Evolutionary conservation across 176 grass and related monocot species (phyloP), one percentile per base, ranked within the genome.

Genomic region (Musa troglodytarum): DNA sequence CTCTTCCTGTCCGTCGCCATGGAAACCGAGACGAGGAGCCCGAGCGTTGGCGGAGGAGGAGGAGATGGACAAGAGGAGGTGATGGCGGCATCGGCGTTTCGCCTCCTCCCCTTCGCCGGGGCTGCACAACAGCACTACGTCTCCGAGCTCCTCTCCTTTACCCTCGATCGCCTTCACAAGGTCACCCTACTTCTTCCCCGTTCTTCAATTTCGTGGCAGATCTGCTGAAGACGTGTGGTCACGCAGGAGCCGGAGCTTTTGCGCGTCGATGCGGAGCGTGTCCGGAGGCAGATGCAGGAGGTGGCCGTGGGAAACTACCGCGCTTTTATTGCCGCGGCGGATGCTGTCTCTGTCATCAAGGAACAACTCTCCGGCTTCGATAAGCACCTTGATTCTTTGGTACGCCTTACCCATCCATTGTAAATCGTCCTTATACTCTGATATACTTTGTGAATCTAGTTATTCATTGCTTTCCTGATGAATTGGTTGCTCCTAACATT

Each of bases 71-170:
- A 24, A 17, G 52, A 55, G 23, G 53, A 57, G 53, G 21, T 57
- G 55, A 64, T 15, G 9, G 50, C 52, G 77, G 80, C 52, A 80
- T 87, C 82, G 68, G 23, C 22, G 50, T 1, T 57, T 74, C 53
- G 67, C 78, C 26, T 78, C 51, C 87, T 89, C 69, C 90, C 90
- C 9, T 84, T 93, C 51, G 71, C 78, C 15, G 88, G 86, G 9
- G 65, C 84, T 1, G 77, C 84, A 15, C 88, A 94, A 63, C 95
- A 99, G 73, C 86, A 87, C 53, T 99, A 99, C 76, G 91, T 99
- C n/a, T 99, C 95, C 69, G 95, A 99, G 86, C 95, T 99, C 65
- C 95, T 99, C 70, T 99, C 95, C 77, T 99, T 99, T 86, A 94
- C 95, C 81, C 93, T 99, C 82, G 95, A 99, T 79, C 88, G 95